Evolutionary conservation across 140 eudicot species (phyloP).

Genomic region (Bidens hawaiensis): DNA sequence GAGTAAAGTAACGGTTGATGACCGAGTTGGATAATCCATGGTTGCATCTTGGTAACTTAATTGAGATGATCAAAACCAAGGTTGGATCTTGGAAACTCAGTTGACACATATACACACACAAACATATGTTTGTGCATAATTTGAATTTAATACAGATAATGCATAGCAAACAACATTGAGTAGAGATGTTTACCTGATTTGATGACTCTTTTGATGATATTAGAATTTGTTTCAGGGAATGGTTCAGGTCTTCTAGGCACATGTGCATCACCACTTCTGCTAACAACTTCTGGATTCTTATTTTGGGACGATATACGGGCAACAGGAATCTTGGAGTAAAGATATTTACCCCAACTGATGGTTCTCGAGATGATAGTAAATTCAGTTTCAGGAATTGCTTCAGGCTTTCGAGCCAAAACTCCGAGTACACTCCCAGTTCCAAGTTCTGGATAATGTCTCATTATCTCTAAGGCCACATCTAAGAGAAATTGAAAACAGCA

Average conservation of each 20-base stretch:
- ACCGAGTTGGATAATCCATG: not conserved
- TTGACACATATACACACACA: too few species aligned
- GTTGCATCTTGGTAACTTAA: not conserved
- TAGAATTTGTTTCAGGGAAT: not conserved
- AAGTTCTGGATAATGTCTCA: not conserved
- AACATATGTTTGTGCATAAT: not conserved
- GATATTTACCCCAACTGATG: not conserved
- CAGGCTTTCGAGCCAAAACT: slow-evolving; percentile 12
- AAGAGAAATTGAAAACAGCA: not conserved
- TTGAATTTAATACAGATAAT: not conserved
- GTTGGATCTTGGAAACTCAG: too few species aligned
- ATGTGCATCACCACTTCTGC: not conserved
- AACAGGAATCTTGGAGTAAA: not conserved
- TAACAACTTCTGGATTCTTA: not conserved
- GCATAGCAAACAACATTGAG: not conserved
- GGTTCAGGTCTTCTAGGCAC: not conserved
- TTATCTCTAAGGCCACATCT: slow-evolving; percentile 2
- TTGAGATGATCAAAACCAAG: too few species aligned
- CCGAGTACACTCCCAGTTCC: not conserved
- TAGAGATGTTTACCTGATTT: slow-evolving; percentile 2
- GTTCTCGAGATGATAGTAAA: not conserved
- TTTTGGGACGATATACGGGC: not conserved
- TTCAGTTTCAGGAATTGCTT: not conserved
- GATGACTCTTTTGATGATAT: not conserved
- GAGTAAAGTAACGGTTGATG: not conserved